Evolutionary conservation across 2,329 filamentous ascomycete genomes (phyloP), one percentile per base, ranked within the genome.

Genomic region (Neophaeococcomyces mojaviensis): DNA sequence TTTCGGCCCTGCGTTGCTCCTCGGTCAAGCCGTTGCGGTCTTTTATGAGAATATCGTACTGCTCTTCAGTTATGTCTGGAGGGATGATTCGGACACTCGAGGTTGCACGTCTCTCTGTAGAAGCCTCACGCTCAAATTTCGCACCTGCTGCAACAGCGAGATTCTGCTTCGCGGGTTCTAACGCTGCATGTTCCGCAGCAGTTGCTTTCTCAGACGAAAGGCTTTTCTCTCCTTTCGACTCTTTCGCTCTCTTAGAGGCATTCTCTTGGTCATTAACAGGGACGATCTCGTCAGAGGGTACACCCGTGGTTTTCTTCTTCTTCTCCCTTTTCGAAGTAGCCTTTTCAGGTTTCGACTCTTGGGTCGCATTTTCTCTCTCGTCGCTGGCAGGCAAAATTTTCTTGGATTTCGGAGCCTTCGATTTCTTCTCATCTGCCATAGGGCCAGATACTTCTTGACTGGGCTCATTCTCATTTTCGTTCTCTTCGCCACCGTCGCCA

Each of bases 1-100:
- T 55, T 10, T 49, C 42, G 4, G 44, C 47, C 46, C 45, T 47
- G 19, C 48, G 49, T 38, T 55, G 40, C 38, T 53, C 46, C 26
- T 51, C 44, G 18, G 53, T 55, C 49, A 51, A 44, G 18, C 34
- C 43, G 40, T 46, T 40, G 16, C 51, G 47, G 31, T 46, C 50
- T 46, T 53, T 45, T 45, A 53, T 35, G 24, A 43, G 47, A 38
- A 15, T n/a, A 16, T 36, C 49, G 28, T 50, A 47, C 38, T 55
- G 51, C 44, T 53, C 49, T 19, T 49, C 43, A 9, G 53, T 55
- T 36, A 53, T 37, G n/a, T 49, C 51, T 15, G 19, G 47, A 47
- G 30, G 53, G 37, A 40, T 38, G 12, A 44, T 44, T 3, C 13
- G 3, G 24, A 8, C 13, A 16, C 32, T 37, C 19, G 41, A 44